Conservation (phyloP, 176 grass and related monocot genomes). For the Oryza coarctata region DNA sequence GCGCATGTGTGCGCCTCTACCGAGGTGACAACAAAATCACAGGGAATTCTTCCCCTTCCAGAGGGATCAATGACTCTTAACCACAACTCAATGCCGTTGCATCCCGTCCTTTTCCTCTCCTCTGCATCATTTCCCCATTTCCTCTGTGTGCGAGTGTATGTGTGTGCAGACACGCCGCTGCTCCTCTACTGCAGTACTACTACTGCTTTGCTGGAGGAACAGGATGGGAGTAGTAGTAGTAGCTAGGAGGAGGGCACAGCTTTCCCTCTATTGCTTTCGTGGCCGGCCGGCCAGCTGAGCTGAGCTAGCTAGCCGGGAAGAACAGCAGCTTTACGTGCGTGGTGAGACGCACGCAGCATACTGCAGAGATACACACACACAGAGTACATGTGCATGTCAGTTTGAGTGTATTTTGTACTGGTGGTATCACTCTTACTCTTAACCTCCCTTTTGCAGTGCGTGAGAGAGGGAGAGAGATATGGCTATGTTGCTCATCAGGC, state of each 20-base stretch:
- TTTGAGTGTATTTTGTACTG: background rate
- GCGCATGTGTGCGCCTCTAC: conserved; percentile 47
- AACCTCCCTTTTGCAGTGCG: background rate
- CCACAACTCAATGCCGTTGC: background rate
- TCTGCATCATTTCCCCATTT: conserved; percentile 22
- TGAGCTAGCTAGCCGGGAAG: background rate
- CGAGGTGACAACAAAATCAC: conserved; percentile 40
- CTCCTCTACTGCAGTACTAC: background rate
- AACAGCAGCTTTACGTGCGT: background rate
- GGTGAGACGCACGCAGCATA: background rate
- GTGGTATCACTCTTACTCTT: background rate
- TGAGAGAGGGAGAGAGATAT: background rate
- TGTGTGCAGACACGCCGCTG: background rate
- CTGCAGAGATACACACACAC: too few species aligned
- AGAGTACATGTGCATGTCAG: background rate
- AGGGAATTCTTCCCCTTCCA: background rate
- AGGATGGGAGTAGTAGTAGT: background rate
- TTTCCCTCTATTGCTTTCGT: conserved; percentile 27
- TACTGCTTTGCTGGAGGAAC: background rate
- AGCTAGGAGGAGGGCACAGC: conserved; percentile 2
- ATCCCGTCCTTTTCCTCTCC: conserved; percentile 32
- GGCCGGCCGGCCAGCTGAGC: background rate
- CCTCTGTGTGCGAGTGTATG: background rate
- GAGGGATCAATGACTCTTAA: conserved; percentile 47
- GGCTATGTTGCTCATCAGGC: background rate